Percentiles rank a stretch among this genome's conserved stretches.
phyloP scores from a whole-genome alignment of 129 eudicot species.

The Deinandra increscens region DNA sequence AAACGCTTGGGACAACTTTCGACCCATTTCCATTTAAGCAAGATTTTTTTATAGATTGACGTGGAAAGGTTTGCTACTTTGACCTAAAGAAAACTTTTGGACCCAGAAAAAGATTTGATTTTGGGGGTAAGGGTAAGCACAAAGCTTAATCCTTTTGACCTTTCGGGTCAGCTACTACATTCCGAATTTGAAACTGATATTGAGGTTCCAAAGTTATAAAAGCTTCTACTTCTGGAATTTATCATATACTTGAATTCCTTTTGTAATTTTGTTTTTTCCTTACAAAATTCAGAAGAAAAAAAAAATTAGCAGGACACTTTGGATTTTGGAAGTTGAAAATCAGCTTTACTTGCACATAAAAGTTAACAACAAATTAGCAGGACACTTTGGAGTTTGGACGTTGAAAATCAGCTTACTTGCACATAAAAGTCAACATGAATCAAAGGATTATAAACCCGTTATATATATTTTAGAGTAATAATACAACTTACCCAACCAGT shows the following conservation, averaged over 20 bases:
- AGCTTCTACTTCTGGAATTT: neutral
- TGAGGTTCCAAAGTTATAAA: neutral
- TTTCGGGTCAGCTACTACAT: neutral
- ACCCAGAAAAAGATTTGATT: too few relatives aligned
- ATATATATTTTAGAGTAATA: neutral
- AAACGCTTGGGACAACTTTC: neutral
- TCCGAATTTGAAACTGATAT: neutral
- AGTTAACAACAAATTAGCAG: neutral
- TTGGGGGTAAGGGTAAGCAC: too few relatives aligned
- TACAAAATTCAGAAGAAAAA: too few relatives aligned
- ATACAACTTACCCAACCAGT: slow-evolving; percentile 70
- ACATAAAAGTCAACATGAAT: slow-evolving; percentile 11
- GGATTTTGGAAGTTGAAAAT: too few relatives aligned
- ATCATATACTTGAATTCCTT: neutral
- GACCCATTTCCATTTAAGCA: neutral
- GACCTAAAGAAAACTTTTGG: too few relatives aligned
- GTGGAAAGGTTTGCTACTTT: too few relatives aligned
- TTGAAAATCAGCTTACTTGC: neutral
- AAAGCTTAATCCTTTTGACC: too few relatives aligned
- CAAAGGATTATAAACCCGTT: neutral
- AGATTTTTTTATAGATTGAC: neutral
- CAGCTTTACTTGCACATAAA: too few relatives aligned
- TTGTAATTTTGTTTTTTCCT: neutral
- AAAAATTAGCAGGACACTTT: too few relatives aligned
- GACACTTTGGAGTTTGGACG: neutral